Percentiles rank a stretch among this genome's conserved stretches.
phyloP scores from a whole-genome alignment of 345 rosid genomes.

The Garcia nutans region DNA sequence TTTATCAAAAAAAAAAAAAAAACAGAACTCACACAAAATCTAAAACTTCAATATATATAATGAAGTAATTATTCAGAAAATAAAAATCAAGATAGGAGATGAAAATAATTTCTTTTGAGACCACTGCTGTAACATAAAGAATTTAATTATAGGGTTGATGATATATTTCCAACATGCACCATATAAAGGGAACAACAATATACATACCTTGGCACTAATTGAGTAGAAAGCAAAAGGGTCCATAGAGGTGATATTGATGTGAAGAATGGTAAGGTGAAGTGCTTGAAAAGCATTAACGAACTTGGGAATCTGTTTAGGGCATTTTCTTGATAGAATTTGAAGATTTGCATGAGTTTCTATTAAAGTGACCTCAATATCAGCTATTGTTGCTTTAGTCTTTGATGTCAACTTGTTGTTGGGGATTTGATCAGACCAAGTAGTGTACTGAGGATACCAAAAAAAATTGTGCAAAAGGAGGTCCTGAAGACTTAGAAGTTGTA shows the following conservation, averaged over 20 bases:
- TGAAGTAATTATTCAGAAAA: neutral
- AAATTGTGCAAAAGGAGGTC: constrained; percentile 49
- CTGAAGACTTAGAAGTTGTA: neutral
- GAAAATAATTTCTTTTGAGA: neutral
- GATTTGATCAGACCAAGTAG: constrained; percentile 49
- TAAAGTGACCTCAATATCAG: constrained; percentile 78
- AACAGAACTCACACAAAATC: too few relatives aligned
- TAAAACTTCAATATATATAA: too few relatives aligned
- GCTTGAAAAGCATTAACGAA: constrained; percentile 60
- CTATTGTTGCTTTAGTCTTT: constrained; percentile 45
- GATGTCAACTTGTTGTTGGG: constrained; percentile 49
- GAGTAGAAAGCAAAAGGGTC: constrained; percentile 62
- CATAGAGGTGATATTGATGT: constrained; percentile 62
- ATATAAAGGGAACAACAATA: neutral
- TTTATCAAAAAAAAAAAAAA: too few relatives aligned
- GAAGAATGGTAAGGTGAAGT: constrained; percentile 67
- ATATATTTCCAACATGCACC: too few relatives aligned
- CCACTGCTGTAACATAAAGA: too few relatives aligned
- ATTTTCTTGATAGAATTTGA: constrained; percentile 61
- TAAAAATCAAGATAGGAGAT: neutral
- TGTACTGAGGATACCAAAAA: constrained; percentile 53
- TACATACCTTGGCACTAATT: constrained; percentile 73
- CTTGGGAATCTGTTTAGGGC: constrained; percentile 53
- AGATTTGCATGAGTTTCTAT: constrained; percentile 85
- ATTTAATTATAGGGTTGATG: too few relatives aligned